A percentile compares a stretch with the other conserved stretches of the same genome.
Evolutionary conservation across 2,329 filamentous ascomycete species (phyloP).

Genomic region (Leptodontidium sp.): DNA sequence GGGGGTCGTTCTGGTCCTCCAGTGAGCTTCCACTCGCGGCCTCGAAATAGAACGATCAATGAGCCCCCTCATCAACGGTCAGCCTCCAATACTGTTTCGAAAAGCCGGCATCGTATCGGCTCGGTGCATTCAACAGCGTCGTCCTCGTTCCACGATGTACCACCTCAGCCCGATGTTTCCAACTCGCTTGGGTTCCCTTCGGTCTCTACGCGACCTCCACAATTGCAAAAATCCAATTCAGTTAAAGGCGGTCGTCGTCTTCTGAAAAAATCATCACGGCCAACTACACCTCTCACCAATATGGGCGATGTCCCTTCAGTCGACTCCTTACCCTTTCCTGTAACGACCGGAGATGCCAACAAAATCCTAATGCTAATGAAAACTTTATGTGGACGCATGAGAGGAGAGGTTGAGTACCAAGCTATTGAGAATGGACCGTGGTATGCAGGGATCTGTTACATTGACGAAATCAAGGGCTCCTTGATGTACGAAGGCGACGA

Average conservation of each 20-base stretch:
- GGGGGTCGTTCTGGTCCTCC: constrained; percentile 34
- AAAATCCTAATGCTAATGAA: constrained; percentile 81
- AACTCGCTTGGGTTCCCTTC: constrained; percentile 55
- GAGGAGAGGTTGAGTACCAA: constrained; percentile 78
- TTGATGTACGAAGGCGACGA: constrained; percentile 79
- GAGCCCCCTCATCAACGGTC: constrained; percentile 49
- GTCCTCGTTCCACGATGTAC: constrained; percentile 57
- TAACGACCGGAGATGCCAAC: constrained; percentile 73
- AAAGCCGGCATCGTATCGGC: constrained; percentile 70
- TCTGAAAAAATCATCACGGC: constrained; percentile 63
- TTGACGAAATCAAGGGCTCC: constrained; percentile 78
- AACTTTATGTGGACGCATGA: constrained; percentile 79
- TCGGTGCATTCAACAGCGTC: constrained; percentile 73
- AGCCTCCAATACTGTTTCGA: constrained; percentile 48
- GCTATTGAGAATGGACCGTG: constrained; percentile 67
- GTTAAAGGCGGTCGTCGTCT: constrained; percentile 59
- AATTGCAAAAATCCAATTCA: constrained; percentile 45
- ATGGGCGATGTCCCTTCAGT: constrained; percentile 63
- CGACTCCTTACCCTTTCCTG: constrained; percentile 66
- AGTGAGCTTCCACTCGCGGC: constrained; percentile 50
- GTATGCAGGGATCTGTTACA: constrained; percentile 77
- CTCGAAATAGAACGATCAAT: constrained; percentile 59
- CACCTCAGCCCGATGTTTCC: constrained; percentile 47
- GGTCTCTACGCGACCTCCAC: constrained; percentile 46
- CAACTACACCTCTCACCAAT: constrained; percentile 58